Evolutionary conservation across 2,329 filamentous ascomycete species (phyloP).

Genomic region (Aspergillus carbonarius): DNA sequence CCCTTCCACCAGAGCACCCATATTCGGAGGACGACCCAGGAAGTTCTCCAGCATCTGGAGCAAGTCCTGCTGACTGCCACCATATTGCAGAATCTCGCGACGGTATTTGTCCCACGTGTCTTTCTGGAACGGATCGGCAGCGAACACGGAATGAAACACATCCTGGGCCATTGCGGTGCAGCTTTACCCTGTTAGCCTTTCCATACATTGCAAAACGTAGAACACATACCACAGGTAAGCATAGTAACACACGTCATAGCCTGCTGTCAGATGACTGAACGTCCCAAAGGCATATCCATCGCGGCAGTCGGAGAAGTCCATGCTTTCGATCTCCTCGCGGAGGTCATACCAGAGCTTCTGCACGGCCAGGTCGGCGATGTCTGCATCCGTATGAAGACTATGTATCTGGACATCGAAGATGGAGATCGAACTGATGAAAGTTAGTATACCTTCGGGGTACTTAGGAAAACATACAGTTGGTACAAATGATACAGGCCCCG

Average conservation of each 20-base stretch:
- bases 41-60: slow-evolving; percentile 3
- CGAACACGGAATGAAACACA: slow-evolving; percentile 62
- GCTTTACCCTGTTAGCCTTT: background rate
- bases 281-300: slow-evolving; percentile 71
- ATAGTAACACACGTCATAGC: slow-evolving; percentile 85
- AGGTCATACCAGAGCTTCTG: slow-evolving; percentile 68
- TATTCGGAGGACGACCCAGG: background rate
- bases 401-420: background rate
- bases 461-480: background rate
- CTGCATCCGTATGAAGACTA: slow-evolving; percentile 52
- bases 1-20: background rate
- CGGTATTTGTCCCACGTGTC: background rate
- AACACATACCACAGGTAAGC: slow-evolving; percentile 50
- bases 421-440: background rate
- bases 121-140: background rate
- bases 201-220: background rate
- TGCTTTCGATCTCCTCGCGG: slow-evolving; percentile 57
- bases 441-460: background rate
- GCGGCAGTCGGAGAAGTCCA: slow-evolving; percentile 58
- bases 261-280: slow-evolving; percentile 63
- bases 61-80: background rate
- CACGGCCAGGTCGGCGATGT: slow-evolving; percentile 80
- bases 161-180: slow-evolving; percentile 80
- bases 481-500: slow-evolving; percentile 1
- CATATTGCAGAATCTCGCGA: background rate